Base-by-base conservation (phyloP, 2,329 filamentous ascomycete species). In the Colletotrichum tabaci region DNA sequence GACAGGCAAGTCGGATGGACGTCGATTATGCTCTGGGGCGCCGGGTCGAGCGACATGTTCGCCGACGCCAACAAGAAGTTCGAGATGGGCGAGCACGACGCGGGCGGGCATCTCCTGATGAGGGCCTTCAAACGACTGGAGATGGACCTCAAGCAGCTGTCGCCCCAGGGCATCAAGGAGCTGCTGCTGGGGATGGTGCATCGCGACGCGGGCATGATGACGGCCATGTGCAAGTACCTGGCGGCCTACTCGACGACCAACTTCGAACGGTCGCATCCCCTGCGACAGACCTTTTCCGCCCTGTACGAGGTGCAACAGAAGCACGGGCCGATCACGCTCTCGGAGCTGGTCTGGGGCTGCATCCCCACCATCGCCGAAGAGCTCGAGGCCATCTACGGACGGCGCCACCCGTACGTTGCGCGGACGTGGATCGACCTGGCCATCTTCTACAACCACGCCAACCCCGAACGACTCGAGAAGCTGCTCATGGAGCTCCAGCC, bases 221-320 rank as follows among this genome's bases (percentile, higher is more conserved):
- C 82, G n/a, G 82, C 84, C 1, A 77, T 85, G 16, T 85, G 81
- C 77, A 85, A 85, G 66, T 85, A 85, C 69, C 74, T 85, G 42
- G 82, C 83, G 2, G 83, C 83, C 15, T 85, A 83, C 67, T 82
- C 84, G 55, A 78, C 82, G 7, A 85, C 83, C 1, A 83, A 85
- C 73, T 78, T 84, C 38, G 84, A 85, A 64, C 80, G 83, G 44
- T 77, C 81, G 4, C 83, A 85, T 69, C 84, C 84, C 1, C 77
- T 85, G 21, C 82, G 84, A 9, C 81, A 82, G 65, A 84, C 84
- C 3, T 85, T 85, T 66, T 79, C 78, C 16, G 82, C 82, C 50
- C 68, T 85, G 30, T 85, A 85, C 73, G 83, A 85, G 47, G 81
- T 85, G 7, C 83, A 84, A 67, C 84, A 85, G 68, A 85, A 84